Evolutionary conservation across 2,329 filamentous ascomycete species (phyloP), one percentile per base, ranked within the genome.

Genomic region (Ascochyta pisi): DNA sequence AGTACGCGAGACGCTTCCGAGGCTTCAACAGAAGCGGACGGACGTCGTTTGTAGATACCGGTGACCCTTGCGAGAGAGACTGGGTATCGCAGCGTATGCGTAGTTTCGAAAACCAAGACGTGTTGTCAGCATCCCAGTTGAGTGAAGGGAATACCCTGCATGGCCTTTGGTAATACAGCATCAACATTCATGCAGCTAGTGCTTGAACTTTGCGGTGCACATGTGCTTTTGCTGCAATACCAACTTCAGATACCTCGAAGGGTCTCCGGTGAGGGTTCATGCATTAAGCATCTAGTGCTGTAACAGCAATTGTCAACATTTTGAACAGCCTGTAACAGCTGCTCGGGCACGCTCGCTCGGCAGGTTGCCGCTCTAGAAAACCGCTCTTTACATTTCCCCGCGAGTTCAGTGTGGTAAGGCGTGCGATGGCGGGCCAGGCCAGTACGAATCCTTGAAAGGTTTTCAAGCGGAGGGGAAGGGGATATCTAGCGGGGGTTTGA

Each of bases 311-410:
- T 13, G 15, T 34, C 24, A 24, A 43, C 38, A 8, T 10, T 15
- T 19, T 9, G 19, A 22, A 31, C 19, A 45, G 33, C 38, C 9
- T n/a, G 29, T 19, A 10, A 38, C 22, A 27, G 9, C 26, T 22
- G 38, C 38, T 23, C 13, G 22, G 10, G 37, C 19, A 43, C 16
- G 33, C 41, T 33, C 35, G 34, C 23, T 27, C 23, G 26, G 13
- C 31, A 24, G 8, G 10, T 22, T 51, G 41, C 40, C 33, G 13
- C 24, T 16, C 8, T 40, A 16, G 26, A 27, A n/a, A 15, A 9
- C 26, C 45, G 24, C 33, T 38, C 34, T 37, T 45, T 42, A 24
- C 8, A 15, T 15, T 46, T 43, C 53, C 53, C 47, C 47, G 47
- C 33, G 22, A 29, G 47, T 27, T 47, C 43, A 43, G 31, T 26